Evolutionary conservation across 257 asterid genomes (phyloP).

Genomic region (Knoxia roxburghii): DNA sequence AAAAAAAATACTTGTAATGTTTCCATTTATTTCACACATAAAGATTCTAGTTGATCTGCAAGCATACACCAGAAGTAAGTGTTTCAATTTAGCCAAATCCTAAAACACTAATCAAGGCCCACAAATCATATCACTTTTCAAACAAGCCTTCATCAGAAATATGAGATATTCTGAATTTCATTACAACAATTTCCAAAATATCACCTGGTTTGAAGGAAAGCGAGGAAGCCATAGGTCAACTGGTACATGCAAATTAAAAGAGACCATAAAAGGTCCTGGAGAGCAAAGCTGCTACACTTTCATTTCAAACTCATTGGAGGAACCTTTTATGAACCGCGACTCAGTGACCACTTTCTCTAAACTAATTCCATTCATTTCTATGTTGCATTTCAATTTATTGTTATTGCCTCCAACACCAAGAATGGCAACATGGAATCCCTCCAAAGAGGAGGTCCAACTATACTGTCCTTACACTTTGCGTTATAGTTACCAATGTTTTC

Average conservation of each 20-base stretch:
- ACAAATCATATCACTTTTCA: slow-evolving; percentile 34
- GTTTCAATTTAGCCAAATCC: background rate
- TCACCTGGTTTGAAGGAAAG: slow-evolving; percentile 29
- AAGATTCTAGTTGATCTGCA: background rate
- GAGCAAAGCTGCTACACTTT: slow-evolving; percentile 40
- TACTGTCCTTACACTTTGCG: slow-evolving; percentile 30
- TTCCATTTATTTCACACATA: no score
- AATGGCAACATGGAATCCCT: slow-evolving; percentile 38
- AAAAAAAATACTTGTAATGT: no score
- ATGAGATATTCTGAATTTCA: slow-evolving; percentile 28
- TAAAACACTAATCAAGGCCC: slow-evolving; percentile 15
- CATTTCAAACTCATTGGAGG: slow-evolving; percentile 28
- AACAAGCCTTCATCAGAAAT: slow-evolving; percentile 30
- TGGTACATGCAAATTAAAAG: slow-evolving; percentile 48
- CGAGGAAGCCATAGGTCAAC: slow-evolving; percentile 31
- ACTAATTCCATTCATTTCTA: slow-evolving; percentile 33
- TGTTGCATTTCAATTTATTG: slow-evolving; percentile 26
- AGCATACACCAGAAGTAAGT: background rate
- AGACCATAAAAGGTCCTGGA: slow-evolving; percentile 41
- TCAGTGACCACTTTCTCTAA: slow-evolving; percentile 35
- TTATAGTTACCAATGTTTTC: slow-evolving; percentile 25
- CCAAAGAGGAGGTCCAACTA: slow-evolving; percentile 39
- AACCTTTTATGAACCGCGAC: slow-evolving; percentile 21
- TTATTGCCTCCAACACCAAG: slow-evolving; percentile 34
- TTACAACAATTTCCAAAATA: slow-evolving; percentile 29